These are phyloP conservation scores for Rhododendron kiyosumense DNA, from an alignment of 148 eudicot species.

Conservation along the genomic window DNA sequence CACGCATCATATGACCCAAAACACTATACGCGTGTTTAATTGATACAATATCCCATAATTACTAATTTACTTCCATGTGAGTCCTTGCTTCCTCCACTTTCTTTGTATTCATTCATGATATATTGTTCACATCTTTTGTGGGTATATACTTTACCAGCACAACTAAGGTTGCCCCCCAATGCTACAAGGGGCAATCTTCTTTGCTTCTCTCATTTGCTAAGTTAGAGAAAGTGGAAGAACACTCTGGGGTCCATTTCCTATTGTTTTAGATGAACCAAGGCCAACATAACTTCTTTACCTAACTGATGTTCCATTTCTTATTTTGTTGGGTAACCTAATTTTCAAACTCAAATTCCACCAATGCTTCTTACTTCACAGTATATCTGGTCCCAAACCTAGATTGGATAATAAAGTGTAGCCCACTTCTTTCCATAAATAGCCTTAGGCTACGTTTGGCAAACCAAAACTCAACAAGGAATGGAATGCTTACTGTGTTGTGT, in stretches of 20 bases:
- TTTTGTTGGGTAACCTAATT: slow-evolving; percentile 8
- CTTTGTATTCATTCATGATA: neutral
- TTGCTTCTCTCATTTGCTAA: neutral
- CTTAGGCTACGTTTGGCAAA: neutral
- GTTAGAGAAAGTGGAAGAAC: slow-evolving; percentile 1
- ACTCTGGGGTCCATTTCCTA: slow-evolving; percentile 12
- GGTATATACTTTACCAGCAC: slow-evolving; percentile 5
- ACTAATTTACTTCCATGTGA: neutral
- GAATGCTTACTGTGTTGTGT: neutral
- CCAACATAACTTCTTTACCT: slow-evolving; percentile 37
- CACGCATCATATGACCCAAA: neutral
- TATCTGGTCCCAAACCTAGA: slow-evolving; percentile 5
- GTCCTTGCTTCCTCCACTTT: neutral
- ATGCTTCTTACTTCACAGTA: neutral
- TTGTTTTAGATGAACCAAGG: slow-evolving; percentile 12
- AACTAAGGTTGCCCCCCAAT: neutral
- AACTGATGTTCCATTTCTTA: slow-evolving; percentile 26
- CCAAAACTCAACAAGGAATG: neutral
- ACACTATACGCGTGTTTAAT: neutral
- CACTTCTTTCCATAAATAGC: neutral
- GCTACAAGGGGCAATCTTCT: slow-evolving; percentile 2
- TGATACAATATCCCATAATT: neutral
- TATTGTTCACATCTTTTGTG: neutral
- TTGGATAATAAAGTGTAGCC: neutral
- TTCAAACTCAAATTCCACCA: neutral